Evolutionary conservation across 1,284 basidiomycete genomes (phyloP), one percentile per base, ranked within the genome.

Genomic region (Takashimella koratensis): DNA sequence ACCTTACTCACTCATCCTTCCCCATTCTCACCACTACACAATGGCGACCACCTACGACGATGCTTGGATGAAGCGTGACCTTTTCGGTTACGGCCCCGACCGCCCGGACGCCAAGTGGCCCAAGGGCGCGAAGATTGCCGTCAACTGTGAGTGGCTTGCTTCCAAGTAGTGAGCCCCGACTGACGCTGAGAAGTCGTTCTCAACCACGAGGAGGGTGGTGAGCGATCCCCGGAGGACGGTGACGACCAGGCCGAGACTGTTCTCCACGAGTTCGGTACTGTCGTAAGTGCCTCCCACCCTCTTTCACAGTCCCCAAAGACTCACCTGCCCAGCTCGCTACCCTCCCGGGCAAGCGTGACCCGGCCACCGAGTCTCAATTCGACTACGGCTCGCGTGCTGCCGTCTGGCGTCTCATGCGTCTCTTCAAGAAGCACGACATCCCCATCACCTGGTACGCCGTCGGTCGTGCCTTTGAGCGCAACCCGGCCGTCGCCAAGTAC

Each of bases 381-480:
- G 62, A 64, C 30, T 70, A 68, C 43, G 68, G 68, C 2, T 56
- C 66, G 5, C 57, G 68, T 11, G 66, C 58, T 12, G 67, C 57
- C 0, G 60, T 66, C n/a, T 70, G 67, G 66, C 54, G 66, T 23
- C 50, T 70, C 43, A 63, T 66, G 59, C 26, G 45, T 13, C 48
- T 67, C 16, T 66, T 70, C 57, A 62, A 68, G 56, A 67, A 68
- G 58, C 60, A 67, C 59, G 45, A 63, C 41, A 67, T 68, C 40
- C 65, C 66, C 1, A 61, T 65, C 45, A 69, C 67, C 2, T 65
- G 63, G 46, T 71, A 68, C 48, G 69, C 69, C 12, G 69, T 71
- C 6, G 69, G 56, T 5, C 43, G 59, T 27, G 65, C 69, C 3
- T 64, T 69, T 45, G 69, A 71, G 47, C 46, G 63, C 8, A 64